These are phyloP conservation scores for Cornus controversa DNA, from an alignment of 148 eudicot genomes.

Conservation along the genomic window DNA sequence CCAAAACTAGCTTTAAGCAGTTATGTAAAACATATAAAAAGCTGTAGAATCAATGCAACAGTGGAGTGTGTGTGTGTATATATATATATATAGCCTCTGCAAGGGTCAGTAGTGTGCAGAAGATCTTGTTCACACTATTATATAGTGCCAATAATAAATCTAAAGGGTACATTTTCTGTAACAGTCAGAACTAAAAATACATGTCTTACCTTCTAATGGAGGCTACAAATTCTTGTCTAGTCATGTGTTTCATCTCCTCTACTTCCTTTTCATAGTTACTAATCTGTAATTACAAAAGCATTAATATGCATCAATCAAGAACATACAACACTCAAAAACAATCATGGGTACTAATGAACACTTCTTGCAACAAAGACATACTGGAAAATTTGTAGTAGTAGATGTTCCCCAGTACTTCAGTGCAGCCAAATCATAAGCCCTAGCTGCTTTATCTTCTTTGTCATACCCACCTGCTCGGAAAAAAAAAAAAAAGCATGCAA, in stretches of 20 bases:
- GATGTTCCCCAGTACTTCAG: slow-evolving; percentile 98
- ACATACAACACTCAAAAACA: neutral
- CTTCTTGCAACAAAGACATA: slow-evolving; percentile 17
- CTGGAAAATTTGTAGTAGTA: slow-evolving; percentile 96
- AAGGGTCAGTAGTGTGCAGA: no score
- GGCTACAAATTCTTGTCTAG: slow-evolving; percentile 94
- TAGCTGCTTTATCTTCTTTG: slow-evolving; percentile 98
- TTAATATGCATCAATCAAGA: neutral
- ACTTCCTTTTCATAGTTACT: slow-evolving; percentile 92
- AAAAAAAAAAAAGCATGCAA: neutral
- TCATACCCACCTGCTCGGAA: slow-evolving; percentile 79
- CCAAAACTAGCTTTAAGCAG: no score
- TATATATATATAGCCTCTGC: no score
- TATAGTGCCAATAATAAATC: neutral
- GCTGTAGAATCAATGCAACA: neutral
- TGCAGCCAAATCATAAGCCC: slow-evolving; percentile 95
- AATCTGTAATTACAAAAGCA: slow-evolving; percentile 42
- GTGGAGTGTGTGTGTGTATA: no score
- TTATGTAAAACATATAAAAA: neutral
- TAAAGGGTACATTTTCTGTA: no score
- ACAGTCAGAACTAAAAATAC: no score
- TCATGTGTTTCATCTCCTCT: slow-evolving; percentile 98
- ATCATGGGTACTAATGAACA: neutral
- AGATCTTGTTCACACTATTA: neutral
- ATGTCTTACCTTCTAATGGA: slow-evolving; percentile 73